Evolutionary conservation across 192 early-diverging fungal genomes (phyloP).

Genomic region (Podila horticola): DNA sequence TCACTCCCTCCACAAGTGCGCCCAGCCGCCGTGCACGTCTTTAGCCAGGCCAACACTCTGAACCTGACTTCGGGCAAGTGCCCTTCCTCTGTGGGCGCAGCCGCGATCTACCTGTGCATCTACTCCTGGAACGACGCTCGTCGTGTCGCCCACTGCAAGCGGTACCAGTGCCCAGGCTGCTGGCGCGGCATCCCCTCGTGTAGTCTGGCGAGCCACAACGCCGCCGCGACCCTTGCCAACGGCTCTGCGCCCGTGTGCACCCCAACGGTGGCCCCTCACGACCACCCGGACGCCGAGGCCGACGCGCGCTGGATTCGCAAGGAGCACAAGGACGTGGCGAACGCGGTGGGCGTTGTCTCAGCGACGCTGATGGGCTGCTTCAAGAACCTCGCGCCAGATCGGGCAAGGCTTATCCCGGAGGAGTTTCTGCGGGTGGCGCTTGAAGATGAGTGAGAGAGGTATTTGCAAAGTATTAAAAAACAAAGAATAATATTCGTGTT

Average conservation of each 20-base stretch:
- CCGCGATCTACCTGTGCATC: slow-evolving; percentile 69
- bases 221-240: slow-evolving; percentile 18
- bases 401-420: slow-evolving; percentile 46
- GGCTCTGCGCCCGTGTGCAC: not conserved
- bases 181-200: slow-evolving; percentile 1
- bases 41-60: slow-evolving; percentile 65
- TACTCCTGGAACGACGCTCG: slow-evolving; percentile 65
- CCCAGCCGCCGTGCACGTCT: slow-evolving; percentile 59
- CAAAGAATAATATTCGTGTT: too few species aligned
- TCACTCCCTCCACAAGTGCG: slow-evolving; percentile 63
- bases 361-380: slow-evolving; percentile 70
- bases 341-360: slow-evolving; percentile 64
- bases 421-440: slow-evolving; percentile 49
- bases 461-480: too few species aligned
- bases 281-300: slow-evolving; percentile 21
- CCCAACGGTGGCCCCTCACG: not conserved
- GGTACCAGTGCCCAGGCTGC: slow-evolving; percentile 34
- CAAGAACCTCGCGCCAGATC: slow-evolving; percentile 55
- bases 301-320: slow-evolving; percentile 53
- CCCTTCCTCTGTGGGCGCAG: slow-evolving; percentile 70
- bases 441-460: slow-evolving; percentile 1
- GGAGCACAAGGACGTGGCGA: slow-evolving; percentile 66
- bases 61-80: slow-evolving; percentile 72
- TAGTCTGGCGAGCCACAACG: not conserved
- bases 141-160: slow-evolving; percentile 23